These are phyloP conservation scores for Hypholoma fasciculare DNA, from an alignment of 768 basidiomycete species.

Conservation along the genomic window DNA sequence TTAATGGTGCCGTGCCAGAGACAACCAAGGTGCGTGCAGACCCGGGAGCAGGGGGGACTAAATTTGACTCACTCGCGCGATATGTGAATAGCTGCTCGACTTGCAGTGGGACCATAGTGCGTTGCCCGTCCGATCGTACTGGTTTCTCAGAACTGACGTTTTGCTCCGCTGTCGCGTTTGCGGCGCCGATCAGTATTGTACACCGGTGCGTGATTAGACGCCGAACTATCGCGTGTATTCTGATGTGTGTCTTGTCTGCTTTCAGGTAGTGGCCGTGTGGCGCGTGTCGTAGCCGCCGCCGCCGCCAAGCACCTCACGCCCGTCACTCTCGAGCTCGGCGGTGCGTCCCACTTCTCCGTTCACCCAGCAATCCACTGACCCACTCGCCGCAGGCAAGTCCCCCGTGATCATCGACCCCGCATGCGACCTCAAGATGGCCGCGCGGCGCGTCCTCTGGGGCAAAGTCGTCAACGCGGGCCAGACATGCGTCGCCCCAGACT, in stretches of 20 bases:
- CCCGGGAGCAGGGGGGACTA: slow-evolving; percentile 2
- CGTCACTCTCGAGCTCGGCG: slow-evolving; percentile 46
- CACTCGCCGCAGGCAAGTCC: slow-evolving; percentile 50
- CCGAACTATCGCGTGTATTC: background rate
- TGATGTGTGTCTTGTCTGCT: slow-evolving; percentile 16
- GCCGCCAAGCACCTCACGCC: slow-evolving; percentile 80
- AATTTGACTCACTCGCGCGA: background rate
- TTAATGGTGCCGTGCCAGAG: slow-evolving; percentile 69
- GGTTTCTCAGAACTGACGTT: background rate
- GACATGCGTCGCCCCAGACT: slow-evolving; percentile 69
- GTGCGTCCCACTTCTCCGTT: slow-evolving; percentile 15
- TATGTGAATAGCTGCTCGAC: slow-evolving; percentile 56
- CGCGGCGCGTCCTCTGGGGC: slow-evolving; percentile 82
- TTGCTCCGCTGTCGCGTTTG: background rate
- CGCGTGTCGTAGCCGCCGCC: slow-evolving; percentile 64
- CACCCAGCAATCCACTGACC: background rate
- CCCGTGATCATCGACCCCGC: slow-evolving; percentile 74
- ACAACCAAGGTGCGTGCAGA: slow-evolving; percentile 45
- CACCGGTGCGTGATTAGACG: slow-evolving; percentile 45
- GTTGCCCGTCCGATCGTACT: slow-evolving; percentile 10
- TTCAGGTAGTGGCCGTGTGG: slow-evolving; percentile 59
- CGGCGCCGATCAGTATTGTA: slow-evolving; percentile 47
- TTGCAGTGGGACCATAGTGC: slow-evolving; percentile 62
- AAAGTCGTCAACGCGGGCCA: slow-evolving; percentile 77
- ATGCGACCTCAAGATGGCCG: slow-evolving; percentile 64